Evolutionary conservation across 768 basidiomycete genomes (phyloP).

Genomic region (Amanita brunnescens): DNA sequence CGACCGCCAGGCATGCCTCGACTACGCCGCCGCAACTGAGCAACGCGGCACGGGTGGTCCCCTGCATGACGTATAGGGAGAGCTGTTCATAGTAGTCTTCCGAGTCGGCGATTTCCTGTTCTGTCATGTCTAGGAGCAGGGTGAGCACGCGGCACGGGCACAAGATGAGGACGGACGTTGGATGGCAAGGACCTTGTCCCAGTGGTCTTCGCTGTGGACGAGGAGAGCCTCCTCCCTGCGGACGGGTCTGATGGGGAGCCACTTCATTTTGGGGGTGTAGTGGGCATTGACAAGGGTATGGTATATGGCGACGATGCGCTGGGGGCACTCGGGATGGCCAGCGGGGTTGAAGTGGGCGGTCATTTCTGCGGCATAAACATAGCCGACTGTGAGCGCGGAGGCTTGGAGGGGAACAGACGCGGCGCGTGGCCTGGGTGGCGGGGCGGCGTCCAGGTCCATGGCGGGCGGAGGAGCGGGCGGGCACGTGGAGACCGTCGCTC

Average conservation of each 20-base stretch:
- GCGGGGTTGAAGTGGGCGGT: constrained; percentile 65
- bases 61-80: constrained; percentile 85
- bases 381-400: constrained; percentile 54
- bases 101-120: constrained; percentile 67
- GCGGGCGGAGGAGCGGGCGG: neutral
- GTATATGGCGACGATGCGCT: constrained; percentile 76
- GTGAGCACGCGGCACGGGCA: neutral
- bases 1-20: constrained; percentile 82
- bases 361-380: constrained; percentile 85
- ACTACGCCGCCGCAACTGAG: constrained; percentile 94
- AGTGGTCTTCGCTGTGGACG: constrained; percentile 86
- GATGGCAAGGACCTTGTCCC: constrained; percentile 82
- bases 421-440: constrained; percentile 25
- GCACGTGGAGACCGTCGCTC: too few relatives aligned
- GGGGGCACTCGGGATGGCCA: constrained; percentile 64
- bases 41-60: constrained; percentile 77
- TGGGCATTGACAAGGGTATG: constrained; percentile 50
- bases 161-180: constrained; percentile 46
- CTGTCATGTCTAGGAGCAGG: constrained; percentile 51
- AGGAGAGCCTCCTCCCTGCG: constrained; percentile 73
- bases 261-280: constrained; percentile 64
- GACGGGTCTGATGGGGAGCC: constrained; percentile 67
- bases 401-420: constrained; percentile 33
- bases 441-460: neutral
- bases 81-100: constrained; percentile 82